Conservation (phyloP, 441 rosid species). For the Daphne laureola region DNA sequence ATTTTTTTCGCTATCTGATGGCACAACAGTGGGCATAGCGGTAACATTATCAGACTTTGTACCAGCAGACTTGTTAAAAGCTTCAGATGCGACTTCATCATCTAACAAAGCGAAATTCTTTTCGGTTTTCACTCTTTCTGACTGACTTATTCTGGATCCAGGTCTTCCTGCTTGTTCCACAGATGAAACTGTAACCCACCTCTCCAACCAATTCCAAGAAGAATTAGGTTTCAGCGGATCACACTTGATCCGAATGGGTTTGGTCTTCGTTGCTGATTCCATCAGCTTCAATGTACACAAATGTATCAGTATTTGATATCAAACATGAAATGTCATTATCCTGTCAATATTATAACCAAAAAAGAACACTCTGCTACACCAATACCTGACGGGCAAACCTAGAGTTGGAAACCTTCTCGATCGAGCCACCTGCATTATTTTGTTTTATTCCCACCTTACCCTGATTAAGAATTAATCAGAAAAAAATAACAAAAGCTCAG, state of each 20-base stretch:
- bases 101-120: constrained; percentile 19
- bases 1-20: constrained; percentile 36
- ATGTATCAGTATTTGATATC: constrained; percentile 10
- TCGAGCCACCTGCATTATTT: constrained; percentile 34
- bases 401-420: constrained; percentile 66
- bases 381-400: constrained; percentile 84
- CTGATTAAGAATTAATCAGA: constrained; percentile 36
- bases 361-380: constrained; percentile 8
- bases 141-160: constrained; percentile 25
- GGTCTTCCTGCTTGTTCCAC: constrained; percentile 34
- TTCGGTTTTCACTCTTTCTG: constrained; percentile 32
- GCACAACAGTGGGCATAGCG: constrained; percentile 20
- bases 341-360: not conserved
- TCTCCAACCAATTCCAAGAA: constrained; percentile 94
- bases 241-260: constrained; percentile 67
- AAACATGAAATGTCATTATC: constrained; percentile 1
- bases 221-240: constrained; percentile 70
- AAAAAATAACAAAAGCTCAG: constrained; percentile 3
- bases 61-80: constrained; percentile 22
- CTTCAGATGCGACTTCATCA: constrained; percentile 24
- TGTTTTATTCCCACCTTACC: constrained; percentile 25
- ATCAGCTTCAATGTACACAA: constrained; percentile 46
- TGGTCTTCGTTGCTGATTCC: constrained; percentile 67
- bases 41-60: constrained; percentile 11
- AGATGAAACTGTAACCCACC: constrained; percentile 77